Evolutionary conservation across 306 rosid species (phyloP).

Genomic region (Casuarina glauca): DNA sequence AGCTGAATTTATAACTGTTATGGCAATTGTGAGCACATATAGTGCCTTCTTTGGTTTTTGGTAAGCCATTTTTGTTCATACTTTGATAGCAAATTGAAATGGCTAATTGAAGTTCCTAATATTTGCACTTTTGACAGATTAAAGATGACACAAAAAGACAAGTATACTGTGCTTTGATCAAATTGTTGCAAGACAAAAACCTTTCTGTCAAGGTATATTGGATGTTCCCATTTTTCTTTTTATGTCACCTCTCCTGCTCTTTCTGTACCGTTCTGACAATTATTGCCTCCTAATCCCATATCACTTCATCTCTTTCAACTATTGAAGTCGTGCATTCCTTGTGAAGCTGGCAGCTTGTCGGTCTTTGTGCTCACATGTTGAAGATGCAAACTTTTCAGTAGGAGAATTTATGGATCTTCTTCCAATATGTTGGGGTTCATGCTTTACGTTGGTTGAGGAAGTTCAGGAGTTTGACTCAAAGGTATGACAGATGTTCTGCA

Average conservation of each 20-base stretch:
- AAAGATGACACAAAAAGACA: conserved; percentile 89
- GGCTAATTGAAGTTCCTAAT: neutral
- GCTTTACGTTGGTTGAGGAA: conserved; percentile 81
- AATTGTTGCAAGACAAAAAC: conserved; percentile 78
- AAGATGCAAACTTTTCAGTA: conserved; percentile 91
- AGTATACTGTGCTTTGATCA: conserved; percentile 89
- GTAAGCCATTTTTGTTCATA: conserved; percentile 9
- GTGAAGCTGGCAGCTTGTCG: conserved; percentile 94
- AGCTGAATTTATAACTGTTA: neutral
- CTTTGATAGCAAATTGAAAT: conserved; percentile 4
- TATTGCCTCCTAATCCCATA: conserved; percentile 17
- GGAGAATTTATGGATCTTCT: conserved; percentile 84
- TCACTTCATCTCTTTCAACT: conserved; percentile 15
- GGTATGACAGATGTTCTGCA: conserved; percentile 48
- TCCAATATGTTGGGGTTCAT: conserved; percentile 86
- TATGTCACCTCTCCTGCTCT: conserved; percentile 18
- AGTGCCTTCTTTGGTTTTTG: neutral
- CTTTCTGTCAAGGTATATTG: conserved; percentile 79
- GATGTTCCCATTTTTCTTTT: conserved; percentile 17
- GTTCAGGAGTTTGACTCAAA: conserved; percentile 97
- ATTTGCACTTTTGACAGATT: conserved; percentile 51
- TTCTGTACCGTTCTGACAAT: conserved; percentile 21
- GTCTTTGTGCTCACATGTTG: conserved; percentile 78
- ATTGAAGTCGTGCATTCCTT: conserved; percentile 32
- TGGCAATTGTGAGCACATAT: neutral